Conservation (phyloP, 2,329 filamentous ascomycete species). For the Beauveria pseudobassiana region DNA sequence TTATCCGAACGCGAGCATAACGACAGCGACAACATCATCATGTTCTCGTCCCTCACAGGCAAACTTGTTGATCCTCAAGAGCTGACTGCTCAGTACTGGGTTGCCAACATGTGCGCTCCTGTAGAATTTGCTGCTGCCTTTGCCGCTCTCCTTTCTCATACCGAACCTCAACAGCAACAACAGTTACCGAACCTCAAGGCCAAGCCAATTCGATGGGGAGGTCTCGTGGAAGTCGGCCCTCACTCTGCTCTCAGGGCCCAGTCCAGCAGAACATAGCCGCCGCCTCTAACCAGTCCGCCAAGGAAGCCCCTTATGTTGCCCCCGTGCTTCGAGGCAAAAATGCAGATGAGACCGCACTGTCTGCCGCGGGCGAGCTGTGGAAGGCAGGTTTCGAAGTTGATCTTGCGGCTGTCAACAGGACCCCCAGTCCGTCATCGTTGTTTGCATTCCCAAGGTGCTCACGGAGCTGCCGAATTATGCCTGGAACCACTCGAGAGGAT, state of each 20-base stretch:
- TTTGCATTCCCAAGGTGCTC: neutral
- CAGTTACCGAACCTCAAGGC: neutral
- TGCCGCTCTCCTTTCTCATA: neutral
- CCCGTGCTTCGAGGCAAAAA: conserved; percentile 19
- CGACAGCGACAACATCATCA: neutral
- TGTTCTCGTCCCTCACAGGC: neutral
- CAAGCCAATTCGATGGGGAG: neutral
- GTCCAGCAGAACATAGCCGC: conserved; percentile 15
- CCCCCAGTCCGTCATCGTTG: neutral
- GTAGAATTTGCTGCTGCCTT: neutral
- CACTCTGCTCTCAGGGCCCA: conserved; percentile 18
- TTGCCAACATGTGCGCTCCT: neutral
- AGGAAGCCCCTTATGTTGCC: neutral
- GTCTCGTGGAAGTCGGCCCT: conserved; percentile 21
- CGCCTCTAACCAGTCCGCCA: conserved; percentile 18
- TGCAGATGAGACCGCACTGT: neutral
- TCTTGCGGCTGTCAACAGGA: conserved; percentile 33
- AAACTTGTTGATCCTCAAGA: neutral
- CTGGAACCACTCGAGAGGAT: conserved; percentile 23
- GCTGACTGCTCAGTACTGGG: neutral
- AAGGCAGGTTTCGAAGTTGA: conserved; percentile 32
- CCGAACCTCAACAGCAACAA: neutral
- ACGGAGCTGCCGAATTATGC: neutral
- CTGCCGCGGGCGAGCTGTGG: conserved; percentile 19
- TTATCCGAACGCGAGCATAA: neutral